Evolutionary conservation across 202 grass and related monocot species (phyloP), one percentile per base, ranked within the genome.

Genomic region (Schoenoplectus triqueter): DNA sequence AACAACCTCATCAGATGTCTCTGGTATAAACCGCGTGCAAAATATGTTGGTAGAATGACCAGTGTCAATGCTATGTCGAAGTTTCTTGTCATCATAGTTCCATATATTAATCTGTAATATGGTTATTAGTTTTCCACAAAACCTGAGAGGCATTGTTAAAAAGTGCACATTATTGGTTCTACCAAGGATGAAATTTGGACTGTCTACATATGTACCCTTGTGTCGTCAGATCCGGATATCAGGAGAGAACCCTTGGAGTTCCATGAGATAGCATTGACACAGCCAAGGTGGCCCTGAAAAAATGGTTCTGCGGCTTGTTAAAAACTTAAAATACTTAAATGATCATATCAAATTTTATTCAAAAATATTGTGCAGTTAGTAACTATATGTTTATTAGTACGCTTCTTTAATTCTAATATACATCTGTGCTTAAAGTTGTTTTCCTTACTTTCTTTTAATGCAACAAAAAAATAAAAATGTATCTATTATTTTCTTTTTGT

Each of bases 211-310:
- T 77, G 84, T 93, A 99, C 96, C 84, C 82, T 99, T 75, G 93
- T 99, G 81, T 99, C 93, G 83, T 99, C 93, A 83, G 96, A 99
- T 84, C 96, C 96, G 68, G 93, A 99, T 86, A 99, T 67, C 47
- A 99, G 87, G 90, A 99, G 91, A 22, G 96, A 96, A 83, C 96
- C 96, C 68, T 73, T 96, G 63, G 93, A 88, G 79, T 94, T 99
- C 96, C 96, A 99, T 6, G 93, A 86, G 40, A 99, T 92, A 82
- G 93, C 87, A 89, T 99, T 99, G 44, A 99, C 96, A 14, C 96
- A 99, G 76, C 93, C 93, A 70, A 42, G 47, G 40, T 99, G 96
- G 4, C 93, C 96, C 96, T 99, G 88, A 82, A 64, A 89, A 21
- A 64, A 50, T 77, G 13, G 62, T 66, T 4, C 45, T 31, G 83